Conservation (phyloP, 1,284 basidiomycete species). For the Trichosporon asahii region DNA sequence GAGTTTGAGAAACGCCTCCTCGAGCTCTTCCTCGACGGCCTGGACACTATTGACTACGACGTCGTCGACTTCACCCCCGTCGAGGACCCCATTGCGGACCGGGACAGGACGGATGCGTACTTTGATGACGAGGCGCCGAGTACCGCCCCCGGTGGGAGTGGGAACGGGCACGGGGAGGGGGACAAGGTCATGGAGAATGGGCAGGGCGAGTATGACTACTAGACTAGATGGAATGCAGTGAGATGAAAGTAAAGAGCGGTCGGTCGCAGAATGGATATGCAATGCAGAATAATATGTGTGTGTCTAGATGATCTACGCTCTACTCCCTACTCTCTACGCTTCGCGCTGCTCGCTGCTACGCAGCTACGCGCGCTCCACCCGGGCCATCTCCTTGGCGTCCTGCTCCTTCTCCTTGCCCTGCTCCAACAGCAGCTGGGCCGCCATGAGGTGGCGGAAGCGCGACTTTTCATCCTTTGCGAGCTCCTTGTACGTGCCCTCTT, state of each 20-base stretch:
- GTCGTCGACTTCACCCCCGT: conserved; percentile 44
- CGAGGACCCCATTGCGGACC: conserved; percentile 37
- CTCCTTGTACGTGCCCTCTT: conserved; percentile 77
- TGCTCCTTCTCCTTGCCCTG: conserved; percentile 10
- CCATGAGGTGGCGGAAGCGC: conserved; percentile 77
- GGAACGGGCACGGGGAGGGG: conserved; percentile 12
- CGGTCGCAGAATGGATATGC: background rate
- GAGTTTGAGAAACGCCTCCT: conserved; percentile 44
- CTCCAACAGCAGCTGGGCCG: conserved; percentile 64
- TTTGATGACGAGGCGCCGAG: conserved; percentile 50
- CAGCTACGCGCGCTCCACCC: background rate
- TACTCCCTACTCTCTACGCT: background rate
- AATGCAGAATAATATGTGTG: background rate
- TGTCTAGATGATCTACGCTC: background rate
- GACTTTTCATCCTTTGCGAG: conserved; percentile 57
- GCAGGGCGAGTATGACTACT: conserved; percentile 51
- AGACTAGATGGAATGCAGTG: no score
- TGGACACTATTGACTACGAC: conserved; percentile 48
- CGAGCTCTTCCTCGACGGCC: conserved; percentile 49
- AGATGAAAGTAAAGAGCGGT: no score
- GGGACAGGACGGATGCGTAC: conserved; percentile 46
- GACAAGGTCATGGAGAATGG: conserved; percentile 36
- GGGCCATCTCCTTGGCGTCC: background rate
- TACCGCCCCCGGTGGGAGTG: conserved; percentile 11
- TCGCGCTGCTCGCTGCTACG: no score